phyloP scores from a whole-genome alignment of 129 eudicot species.

The Flaveria sonorensis region DNA sequence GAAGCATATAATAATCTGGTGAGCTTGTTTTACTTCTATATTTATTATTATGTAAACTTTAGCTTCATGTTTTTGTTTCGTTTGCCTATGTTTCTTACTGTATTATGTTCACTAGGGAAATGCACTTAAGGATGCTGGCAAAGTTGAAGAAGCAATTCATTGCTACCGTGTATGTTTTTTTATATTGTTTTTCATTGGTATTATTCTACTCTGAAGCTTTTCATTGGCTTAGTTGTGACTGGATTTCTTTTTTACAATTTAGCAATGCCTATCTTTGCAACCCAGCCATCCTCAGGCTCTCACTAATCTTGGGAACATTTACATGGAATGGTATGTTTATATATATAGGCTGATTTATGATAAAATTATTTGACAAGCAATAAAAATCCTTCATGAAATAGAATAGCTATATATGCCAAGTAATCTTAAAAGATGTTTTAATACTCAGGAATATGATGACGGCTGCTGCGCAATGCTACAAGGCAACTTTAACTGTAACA shows the following conservation, averaged over 20 bases:
- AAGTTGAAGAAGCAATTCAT: slow-evolving; percentile 80
- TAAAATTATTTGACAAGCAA: neutral
- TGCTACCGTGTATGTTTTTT: slow-evolving; percentile 74
- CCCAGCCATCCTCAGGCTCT: slow-evolving; percentile 97
- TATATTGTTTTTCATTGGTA: neutral
- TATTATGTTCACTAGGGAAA: slow-evolving; percentile 56
- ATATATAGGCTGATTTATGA: slow-evolving; percentile 11
- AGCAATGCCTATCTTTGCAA: slow-evolving; percentile 96
- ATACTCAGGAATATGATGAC: slow-evolving; percentile 83
- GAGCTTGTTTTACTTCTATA: slow-evolving; percentile 10
- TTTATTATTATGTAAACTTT: neutral
- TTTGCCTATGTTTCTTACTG: neutral
- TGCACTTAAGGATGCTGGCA: slow-evolving; percentile 90
- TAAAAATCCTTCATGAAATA: neutral
- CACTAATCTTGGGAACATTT: slow-evolving; percentile 94
- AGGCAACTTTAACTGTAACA: slow-evolving; percentile 82
- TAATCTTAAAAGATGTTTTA: slow-evolving; percentile 34
- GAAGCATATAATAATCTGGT: slow-evolving; percentile 96
- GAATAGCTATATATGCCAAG: neutral
- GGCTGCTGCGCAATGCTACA: slow-evolving; percentile 89
- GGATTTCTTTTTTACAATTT: slow-evolving; percentile 18
- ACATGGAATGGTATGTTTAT: slow-evolving; percentile 85
- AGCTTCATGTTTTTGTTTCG: neutral
- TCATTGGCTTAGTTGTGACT: neutral
- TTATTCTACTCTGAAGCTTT: neutral